phyloP scores from a whole-genome alignment of 371 early-diverging fungal species.

The Mucor velutinosus region DNA sequence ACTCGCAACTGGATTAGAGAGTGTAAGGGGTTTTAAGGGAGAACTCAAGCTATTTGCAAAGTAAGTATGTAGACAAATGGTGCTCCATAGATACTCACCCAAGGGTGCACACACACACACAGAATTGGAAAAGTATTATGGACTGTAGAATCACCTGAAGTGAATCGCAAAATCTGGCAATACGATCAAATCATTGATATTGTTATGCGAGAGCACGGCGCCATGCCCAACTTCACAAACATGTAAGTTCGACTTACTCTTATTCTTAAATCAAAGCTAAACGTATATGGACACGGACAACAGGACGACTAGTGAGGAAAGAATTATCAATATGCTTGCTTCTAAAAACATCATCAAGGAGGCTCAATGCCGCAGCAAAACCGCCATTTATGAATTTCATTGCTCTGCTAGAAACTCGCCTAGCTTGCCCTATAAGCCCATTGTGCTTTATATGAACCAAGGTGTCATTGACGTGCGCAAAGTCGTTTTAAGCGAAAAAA shows the following conservation, averaged over 20 bases:
- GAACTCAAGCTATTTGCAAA: conserved; percentile 46
- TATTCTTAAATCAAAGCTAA: too few relatives aligned
- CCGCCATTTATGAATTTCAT: conserved; percentile 40
- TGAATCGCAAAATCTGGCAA: conserved; percentile 39
- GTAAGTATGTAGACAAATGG: conserved; percentile 18
- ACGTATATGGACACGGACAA: background rate
- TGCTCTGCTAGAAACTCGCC: conserved; percentile 44
- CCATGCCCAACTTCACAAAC: conserved; percentile 33
- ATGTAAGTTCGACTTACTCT: conserved; percentile 28
- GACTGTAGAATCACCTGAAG: conserved; percentile 22
- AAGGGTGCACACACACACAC: too few relatives aligned
- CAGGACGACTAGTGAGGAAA: conserved; percentile 3
- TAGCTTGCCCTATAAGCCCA: conserved; percentile 20
- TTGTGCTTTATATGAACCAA: conserved; percentile 40
- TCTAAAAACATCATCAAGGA: background rate
- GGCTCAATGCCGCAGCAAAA: background rate
- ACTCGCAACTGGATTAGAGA: conserved; percentile 31
- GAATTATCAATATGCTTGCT: background rate
- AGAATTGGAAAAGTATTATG: conserved; percentile 56
- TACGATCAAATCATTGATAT: conserved; percentile 45
- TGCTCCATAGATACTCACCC: background rate
- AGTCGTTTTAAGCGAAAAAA: conserved; percentile 28
- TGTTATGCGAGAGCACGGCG: conserved; percentile 33
- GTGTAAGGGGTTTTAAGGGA: conserved; percentile 37
- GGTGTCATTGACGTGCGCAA: conserved; percentile 37